A percentile compares a stretch with the other conserved stretches of the same genome.
Evolutionary conservation across 345 rosid species (phyloP).

Genomic region (Boechera divaricarpa): DNA sequence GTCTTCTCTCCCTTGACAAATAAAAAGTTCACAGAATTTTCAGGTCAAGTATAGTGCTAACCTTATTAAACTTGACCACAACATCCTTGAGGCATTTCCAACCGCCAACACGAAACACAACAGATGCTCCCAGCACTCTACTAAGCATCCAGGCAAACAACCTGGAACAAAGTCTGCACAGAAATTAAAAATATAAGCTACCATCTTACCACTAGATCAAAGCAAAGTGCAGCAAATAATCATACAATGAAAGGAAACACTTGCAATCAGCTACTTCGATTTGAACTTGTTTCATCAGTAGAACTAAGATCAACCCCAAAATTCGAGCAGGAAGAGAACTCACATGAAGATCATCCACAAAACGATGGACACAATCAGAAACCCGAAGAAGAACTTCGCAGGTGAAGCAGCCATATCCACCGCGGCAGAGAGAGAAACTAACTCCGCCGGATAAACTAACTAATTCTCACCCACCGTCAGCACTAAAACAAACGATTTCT

Average conservation of each 20-base stretch:
- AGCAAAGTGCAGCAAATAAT: not conserved
- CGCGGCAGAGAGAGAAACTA: conserved; percentile 17
- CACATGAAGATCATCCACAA: conserved; percentile 92
- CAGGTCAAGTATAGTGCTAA: conserved; percentile 33
- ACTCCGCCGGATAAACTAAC: conserved; percentile 32
- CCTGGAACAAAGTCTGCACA: conserved; percentile 49
- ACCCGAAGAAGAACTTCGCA: conserved; percentile 89
- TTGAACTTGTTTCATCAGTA: not conserved
- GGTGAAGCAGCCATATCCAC: conserved; percentile 83
- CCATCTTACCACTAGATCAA: not conserved
- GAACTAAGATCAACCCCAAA: not conserved
- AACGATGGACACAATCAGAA: conserved; percentile 71
- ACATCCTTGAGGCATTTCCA: conserved; percentile 93
- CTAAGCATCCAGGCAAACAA: conserved; percentile 84
- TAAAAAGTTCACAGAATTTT: conserved; percentile 18
- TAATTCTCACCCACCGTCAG: conserved; percentile 28
- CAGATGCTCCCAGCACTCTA: conserved; percentile 74
- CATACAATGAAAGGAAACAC: not conserved
- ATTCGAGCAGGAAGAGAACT: conserved; percentile 35
- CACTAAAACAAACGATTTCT: conserved; percentile 37
- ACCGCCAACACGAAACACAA: conserved; percentile 83
- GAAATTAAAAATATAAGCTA: conserved; percentile 4
- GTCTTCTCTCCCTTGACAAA: conserved; percentile 3
- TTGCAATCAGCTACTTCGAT: not conserved
- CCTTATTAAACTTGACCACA: conserved; percentile 88